phyloP scores from a whole-genome alignment of 1,284 basidiomycete species.

The Puccinia polysora region DNA sequence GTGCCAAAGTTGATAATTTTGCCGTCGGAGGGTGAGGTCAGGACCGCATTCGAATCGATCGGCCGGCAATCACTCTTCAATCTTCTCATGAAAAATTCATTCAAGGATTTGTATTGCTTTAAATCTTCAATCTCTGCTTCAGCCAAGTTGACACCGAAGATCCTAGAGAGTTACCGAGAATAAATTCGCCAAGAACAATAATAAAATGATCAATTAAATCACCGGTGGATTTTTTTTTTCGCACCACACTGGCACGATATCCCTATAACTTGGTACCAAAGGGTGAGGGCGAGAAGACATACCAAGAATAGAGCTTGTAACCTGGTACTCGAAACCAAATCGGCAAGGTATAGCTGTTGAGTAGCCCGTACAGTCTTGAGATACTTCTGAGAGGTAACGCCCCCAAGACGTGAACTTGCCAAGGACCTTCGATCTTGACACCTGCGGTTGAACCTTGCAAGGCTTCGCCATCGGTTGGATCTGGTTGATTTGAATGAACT shows the following conservation, averaged over 20 bases:
- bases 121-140: slow-evolving; percentile 80
- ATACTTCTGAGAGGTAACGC: slow-evolving; percentile 89
- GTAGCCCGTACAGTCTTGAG: slow-evolving; percentile 90
- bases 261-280: too few species aligned
- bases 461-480: not conserved
- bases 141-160: slow-evolving; percentile 89
- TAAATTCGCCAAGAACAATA: not conserved
- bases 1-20: slow-evolving; percentile 86
- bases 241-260: too few species aligned
- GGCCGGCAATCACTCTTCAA: slow-evolving; percentile 77
- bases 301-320: slow-evolving; percentile 72
- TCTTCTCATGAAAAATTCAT: slow-evolving; percentile 90
- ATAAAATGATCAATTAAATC: too few species aligned
- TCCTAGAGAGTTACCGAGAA: slow-evolving; percentile 46
- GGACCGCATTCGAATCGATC: slow-evolving; percentile 58
- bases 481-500: slow-evolving; percentile 21
- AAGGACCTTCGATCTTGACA: slow-evolving; percentile 77
- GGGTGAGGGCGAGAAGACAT: not conserved
- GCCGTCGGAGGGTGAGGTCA: slow-evolving; percentile 92
- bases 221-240: too few species aligned
- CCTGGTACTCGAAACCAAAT: slow-evolving; percentile 89
- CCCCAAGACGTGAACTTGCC: slow-evolving; percentile 94
- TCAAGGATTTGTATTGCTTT: slow-evolving; percentile 71
- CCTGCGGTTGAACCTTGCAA: slow-evolving; percentile 47
- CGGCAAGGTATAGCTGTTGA: slow-evolving; percentile 75